A percentile compares a stretch with the other conserved stretches of the same genome.
These are phyloP conservation scores for Pichia sp. DNA, from an alignment of 1,139 yeast species.

Conservation along the genomic window DNA sequence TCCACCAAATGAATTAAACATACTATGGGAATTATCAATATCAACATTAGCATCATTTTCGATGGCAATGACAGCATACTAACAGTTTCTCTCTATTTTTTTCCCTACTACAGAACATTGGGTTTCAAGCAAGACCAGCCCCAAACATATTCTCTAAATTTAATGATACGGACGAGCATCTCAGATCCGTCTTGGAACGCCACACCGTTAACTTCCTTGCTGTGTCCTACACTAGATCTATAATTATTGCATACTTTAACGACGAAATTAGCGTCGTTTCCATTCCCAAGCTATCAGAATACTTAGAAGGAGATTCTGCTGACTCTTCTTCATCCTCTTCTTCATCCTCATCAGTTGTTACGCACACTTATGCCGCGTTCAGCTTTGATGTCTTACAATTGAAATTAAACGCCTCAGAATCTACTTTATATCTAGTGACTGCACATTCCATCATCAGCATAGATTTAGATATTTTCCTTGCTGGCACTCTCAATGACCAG, in stretches of 20 bases:
- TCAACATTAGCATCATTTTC: too few relatives aligned
- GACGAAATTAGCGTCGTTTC: constrained; percentile 15
- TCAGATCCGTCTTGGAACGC: constrained; percentile 2
- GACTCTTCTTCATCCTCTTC: constrained; percentile 3
- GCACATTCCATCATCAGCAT: constrained; percentile 2
- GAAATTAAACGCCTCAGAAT: constrained; percentile 10
- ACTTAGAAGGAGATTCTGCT: constrained; percentile 12
- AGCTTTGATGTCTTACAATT: constrained; percentile 14
- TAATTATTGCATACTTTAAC: constrained; percentile 17
- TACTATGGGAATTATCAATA: too few relatives aligned
- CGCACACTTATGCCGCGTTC: constrained; percentile 12
- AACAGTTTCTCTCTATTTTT: too few relatives aligned
- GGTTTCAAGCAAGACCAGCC: constrained; percentile 21
- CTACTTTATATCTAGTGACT: constrained; percentile 8
- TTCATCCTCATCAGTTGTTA: constrained; percentile 4
- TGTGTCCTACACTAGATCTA: constrained; percentile 14
- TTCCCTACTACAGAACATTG: constrained; percentile 17
- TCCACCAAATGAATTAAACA: too few relatives aligned
- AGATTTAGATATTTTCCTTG: constrained; percentile 7
- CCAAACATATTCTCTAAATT: constrained; percentile 16
- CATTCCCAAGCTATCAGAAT: constrained; percentile 16
- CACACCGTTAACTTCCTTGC: constrained; percentile 15
- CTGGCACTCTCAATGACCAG: constrained; percentile 8
- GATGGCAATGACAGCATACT: too few relatives aligned
- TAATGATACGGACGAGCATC: constrained; percentile 5